Percentiles rank a stretch among this genome's conserved stretches.
Evolutionary conservation across 495 filamentous ascomycete genomes (phyloP).

Genomic region (Elaphomyces granulatus): DNA sequence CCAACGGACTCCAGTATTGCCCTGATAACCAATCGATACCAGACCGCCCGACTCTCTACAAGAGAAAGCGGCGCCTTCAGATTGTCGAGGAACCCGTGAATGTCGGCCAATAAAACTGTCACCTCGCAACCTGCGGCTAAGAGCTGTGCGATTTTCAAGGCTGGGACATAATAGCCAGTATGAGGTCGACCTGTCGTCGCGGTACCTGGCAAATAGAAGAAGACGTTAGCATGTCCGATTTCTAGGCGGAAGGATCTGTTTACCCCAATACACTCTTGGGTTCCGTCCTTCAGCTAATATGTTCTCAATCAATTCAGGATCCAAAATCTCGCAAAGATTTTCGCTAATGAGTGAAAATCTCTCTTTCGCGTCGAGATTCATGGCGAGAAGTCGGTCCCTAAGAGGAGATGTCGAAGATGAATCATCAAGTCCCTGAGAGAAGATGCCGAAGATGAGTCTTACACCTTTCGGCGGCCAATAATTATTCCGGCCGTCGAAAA

Average conservation of each 20-base stretch:
- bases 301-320: constrained; percentile 70
- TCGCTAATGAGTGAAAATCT: constrained; percentile 59
- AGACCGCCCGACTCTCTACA: constrained; percentile 61
- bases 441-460: not conserved
- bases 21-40: constrained; percentile 54
- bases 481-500: no score
- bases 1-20: constrained; percentile 53
- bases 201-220: constrained; percentile 36
- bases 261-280: constrained; percentile 79
- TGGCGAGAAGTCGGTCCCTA: no score
- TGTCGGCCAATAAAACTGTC: constrained; percentile 66
- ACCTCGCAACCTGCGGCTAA: constrained; percentile 73
- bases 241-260: no score
- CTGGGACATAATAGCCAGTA: constrained; percentile 70
- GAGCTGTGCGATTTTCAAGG: constrained; percentile 80
- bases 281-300: constrained; percentile 55
- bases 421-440: not conserved
- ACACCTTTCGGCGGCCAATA: no score
- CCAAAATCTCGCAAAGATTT: constrained; percentile 74
- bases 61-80: constrained; percentile 78
- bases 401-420: not conserved
- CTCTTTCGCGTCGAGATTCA: constrained; percentile 8
- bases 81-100: constrained; percentile 67
- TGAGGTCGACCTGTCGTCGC: constrained; percentile 73
- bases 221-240: no score